phyloP scores from a whole-genome alignment of 805 yeast species.

The Lipomyces spencermartinsiae region DNA sequence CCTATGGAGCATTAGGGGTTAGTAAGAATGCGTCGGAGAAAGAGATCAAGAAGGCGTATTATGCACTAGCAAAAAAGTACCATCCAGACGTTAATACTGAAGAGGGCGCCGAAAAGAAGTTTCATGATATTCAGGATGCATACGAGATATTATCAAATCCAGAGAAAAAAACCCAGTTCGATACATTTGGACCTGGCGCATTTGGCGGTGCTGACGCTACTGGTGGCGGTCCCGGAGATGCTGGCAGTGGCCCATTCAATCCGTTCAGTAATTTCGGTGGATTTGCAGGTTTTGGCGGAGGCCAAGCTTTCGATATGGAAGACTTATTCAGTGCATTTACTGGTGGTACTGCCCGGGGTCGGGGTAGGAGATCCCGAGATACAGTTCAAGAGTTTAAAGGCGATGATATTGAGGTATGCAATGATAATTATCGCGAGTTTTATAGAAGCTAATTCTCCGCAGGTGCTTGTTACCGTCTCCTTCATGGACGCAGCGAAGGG shows the following conservation, averaged over 20 bases:
- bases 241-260: constrained; percentile 56
- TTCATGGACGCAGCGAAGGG: constrained; percentile 92
- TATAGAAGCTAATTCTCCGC: background rate
- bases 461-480: constrained; percentile 67
- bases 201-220: constrained; percentile 64
- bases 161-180: constrained; percentile 75
- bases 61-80: constrained; percentile 87
- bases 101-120: constrained; percentile 81
- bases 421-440: background rate
- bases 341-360: constrained; percentile 50
- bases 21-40: constrained; percentile 69
- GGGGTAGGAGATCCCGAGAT: constrained; percentile 41
- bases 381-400: constrained; percentile 82
- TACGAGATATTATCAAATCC: constrained; percentile 77
- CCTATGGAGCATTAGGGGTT: constrained; percentile 84
- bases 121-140: constrained; percentile 92
- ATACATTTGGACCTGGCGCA: constrained; percentile 88
- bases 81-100: constrained; percentile 98
- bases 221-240: constrained; percentile 58
- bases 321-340: constrained; percentile 67
- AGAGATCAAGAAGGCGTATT: constrained; percentile 95
- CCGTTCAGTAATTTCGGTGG: constrained; percentile 61
- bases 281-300: constrained; percentile 55
- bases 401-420: constrained; percentile 61
- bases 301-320: constrained; percentile 59